A percentile compares a stretch with the other conserved stretches of the same genome.
Conservation (phyloP, 1,284 basidiomycete genomes). For the Abortiporus biennis region DNA sequence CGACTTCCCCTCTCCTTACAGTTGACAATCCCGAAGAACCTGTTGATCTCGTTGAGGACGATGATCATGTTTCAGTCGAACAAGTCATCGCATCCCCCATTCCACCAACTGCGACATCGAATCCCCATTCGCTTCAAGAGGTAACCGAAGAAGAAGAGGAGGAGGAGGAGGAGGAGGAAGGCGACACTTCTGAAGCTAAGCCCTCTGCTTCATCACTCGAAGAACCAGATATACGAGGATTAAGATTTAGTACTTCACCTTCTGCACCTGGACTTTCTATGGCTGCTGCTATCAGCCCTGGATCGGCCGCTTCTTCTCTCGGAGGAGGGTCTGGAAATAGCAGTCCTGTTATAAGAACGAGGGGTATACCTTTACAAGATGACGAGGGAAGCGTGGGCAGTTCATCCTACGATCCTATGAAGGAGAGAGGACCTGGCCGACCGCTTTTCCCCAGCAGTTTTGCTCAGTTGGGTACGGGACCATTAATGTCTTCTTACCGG, state of each 20-base stretch:
- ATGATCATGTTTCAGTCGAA: neutral
- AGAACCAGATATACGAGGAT: neutral
- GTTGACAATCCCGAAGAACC: neutral
- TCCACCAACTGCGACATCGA: constrained; percentile 9
- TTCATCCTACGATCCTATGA: constrained; percentile 28
- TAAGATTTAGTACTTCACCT: constrained; percentile 7
- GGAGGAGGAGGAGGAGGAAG: neutral
- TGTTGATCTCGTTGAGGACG: neutral
- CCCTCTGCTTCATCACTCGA: neutral
- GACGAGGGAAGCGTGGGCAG: too few relatives aligned
- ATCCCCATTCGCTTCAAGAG: constrained; percentile 6
- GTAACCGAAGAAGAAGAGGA: constrained; percentile 6
- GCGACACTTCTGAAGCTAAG: neutral
- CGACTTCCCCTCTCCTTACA: constrained; percentile 4
- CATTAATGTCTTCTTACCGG: constrained; percentile 42
- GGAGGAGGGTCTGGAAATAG: constrained; percentile 2
- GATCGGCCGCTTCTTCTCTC: neutral
- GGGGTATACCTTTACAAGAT: constrained; percentile 10
- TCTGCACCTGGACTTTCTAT: neutral
- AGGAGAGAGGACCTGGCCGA: constrained; percentile 51
- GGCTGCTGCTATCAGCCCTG: neutral
- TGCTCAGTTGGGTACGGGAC: constrained; percentile 48
- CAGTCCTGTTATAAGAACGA: constrained; percentile 7
- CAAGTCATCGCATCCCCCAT: constrained; percentile 9
- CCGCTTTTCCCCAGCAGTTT: constrained; percentile 61